Evolutionary conservation across 176 grass and related monocot species (phyloP).

Genomic region (Dendrocalamus sinicus): DNA sequence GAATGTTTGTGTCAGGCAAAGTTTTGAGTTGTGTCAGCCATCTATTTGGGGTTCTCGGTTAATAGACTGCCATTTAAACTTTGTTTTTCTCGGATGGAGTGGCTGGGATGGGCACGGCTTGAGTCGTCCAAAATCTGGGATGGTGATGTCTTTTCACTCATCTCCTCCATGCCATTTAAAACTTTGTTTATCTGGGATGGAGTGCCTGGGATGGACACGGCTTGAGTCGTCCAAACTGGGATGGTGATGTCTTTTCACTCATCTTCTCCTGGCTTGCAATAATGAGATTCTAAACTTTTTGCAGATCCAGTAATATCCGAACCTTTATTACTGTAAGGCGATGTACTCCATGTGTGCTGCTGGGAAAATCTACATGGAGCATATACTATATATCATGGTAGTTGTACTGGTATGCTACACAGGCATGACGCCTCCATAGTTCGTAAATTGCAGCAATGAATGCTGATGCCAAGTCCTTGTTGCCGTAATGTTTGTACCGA

Average conservation of each 20-base stretch:
- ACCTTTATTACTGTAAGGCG: neutral
- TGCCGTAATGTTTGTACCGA: neutral
- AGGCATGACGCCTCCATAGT: neutral
- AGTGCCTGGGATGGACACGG: constrained; percentile 16
- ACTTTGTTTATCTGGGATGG: constrained; percentile 17
- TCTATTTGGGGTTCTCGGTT: constrained; percentile 29
- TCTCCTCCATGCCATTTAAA: neutral
- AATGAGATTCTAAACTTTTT: neutral
- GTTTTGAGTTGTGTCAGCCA: neutral
- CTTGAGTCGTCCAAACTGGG: constrained; percentile 12
- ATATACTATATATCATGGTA: neutral
- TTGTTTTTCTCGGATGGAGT: constrained; percentile 39
- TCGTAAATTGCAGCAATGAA: neutral
- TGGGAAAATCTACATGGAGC: neutral
- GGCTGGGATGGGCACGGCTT: constrained; percentile 12
- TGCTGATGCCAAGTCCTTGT: neutral
- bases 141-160: neutral
- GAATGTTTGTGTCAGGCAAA: constrained; percentile 38
- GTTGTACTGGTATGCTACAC: neutral
- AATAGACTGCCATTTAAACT: neutral
- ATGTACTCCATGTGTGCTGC: neutral
- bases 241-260: neutral
- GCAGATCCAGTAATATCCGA: neutral
- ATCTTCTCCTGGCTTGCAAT: neutral
- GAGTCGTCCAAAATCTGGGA: constrained; percentile 11